phyloP scores from a whole-genome alignment of 2,329 filamentous ascomycete genomes.

The Talaromyces islandicus region DNA sequence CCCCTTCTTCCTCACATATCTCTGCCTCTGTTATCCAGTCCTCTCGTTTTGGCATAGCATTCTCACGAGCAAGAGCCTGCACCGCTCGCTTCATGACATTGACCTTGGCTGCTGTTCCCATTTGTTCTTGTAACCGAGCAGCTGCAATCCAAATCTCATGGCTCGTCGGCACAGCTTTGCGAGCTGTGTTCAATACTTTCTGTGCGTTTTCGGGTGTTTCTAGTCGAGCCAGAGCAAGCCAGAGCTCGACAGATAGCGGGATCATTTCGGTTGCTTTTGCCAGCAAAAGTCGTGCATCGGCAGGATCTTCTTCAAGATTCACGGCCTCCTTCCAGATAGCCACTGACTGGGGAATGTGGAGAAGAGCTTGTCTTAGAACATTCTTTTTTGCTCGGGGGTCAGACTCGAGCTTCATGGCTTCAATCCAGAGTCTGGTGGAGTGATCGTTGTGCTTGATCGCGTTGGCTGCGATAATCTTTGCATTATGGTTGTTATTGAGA shows the following conservation, averaged over 20 bases:
- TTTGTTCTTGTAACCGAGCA: conserved; percentile 80
- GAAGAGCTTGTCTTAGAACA: conserved; percentile 83
- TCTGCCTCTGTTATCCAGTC: conserved; percentile 96
- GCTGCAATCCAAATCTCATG: conserved; percentile 97
- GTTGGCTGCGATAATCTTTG: conserved; percentile 89
- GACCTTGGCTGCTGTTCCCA: conserved; percentile 72
- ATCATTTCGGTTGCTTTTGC: conserved; percentile 96
- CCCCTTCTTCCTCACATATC: conserved; percentile 87
- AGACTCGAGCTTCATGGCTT: conserved; percentile 87
- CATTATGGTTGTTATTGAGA: conserved; percentile 84
- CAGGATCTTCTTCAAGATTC: conserved; percentile 85
- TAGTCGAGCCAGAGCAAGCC: conserved; percentile 85
- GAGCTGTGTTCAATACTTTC: conserved; percentile 88
- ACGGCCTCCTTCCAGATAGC: conserved; percentile 98
- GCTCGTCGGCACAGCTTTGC: conserved; percentile 87
- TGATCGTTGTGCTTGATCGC: conserved; percentile 88
- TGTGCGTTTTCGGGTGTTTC: conserved; percentile 89
- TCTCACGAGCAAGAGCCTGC: conserved; percentile 79
- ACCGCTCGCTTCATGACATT: conserved; percentile 95
- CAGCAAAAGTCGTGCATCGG: conserved; percentile 79
- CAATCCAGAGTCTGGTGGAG: conserved; percentile 86
- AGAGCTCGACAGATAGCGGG: conserved; percentile 85
- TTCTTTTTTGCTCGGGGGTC: conserved; percentile 82
- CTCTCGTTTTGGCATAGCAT: conserved; percentile 93
- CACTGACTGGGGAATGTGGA: conserved; percentile 90